Conservation (phyloP, 1,139 yeast genomes). For the Hyphopichia wangnamkhiaoensis region DNA sequence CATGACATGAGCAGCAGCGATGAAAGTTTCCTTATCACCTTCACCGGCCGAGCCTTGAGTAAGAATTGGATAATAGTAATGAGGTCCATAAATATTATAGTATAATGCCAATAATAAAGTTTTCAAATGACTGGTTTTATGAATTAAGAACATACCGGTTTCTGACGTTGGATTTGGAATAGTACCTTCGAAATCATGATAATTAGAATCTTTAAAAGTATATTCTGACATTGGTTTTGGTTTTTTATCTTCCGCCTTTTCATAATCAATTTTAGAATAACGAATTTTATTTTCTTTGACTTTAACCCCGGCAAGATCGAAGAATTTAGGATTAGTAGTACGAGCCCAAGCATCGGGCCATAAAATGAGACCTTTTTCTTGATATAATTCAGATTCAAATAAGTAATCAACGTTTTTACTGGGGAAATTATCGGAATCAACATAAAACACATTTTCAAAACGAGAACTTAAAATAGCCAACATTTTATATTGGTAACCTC, state of each 20-base stretch:
- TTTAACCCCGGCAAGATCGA: conserved; percentile 41
- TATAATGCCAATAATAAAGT: conserved; percentile 56
- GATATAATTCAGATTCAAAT: conserved; percentile 40
- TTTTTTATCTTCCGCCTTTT: conserved; percentile 21
- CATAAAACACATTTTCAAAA: conserved; percentile 58
- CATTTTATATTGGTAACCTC: conserved; percentile 65
- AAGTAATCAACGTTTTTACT: conserved; percentile 53
- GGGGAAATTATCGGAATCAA: conserved; percentile 73
- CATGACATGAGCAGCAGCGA: conserved; percentile 61
- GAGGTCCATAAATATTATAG: conserved; percentile 62
- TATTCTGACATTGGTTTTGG: conserved; percentile 31
- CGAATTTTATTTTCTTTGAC: conserved; percentile 42
- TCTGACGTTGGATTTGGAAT: conserved; percentile 66
- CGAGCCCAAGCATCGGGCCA: conserved; percentile 57
- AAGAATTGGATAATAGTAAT: conserved; percentile 57
- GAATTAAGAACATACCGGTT: conserved; percentile 61
- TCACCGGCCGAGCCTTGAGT: conserved; percentile 74
- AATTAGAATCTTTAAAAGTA: conserved; percentile 36
- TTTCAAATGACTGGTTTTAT: conserved; percentile 51
- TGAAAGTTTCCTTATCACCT: conserved; percentile 70
- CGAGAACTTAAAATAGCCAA: conserved; percentile 59
- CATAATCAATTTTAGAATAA: conserved; percentile 33
- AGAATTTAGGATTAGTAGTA: conserved; percentile 48
- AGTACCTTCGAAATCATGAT: conserved; percentile 59
- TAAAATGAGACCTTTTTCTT: conserved; percentile 44